phyloP scores from a whole-genome alignment of 2,329 filamentous ascomycete genomes.

The Camillea tinctor region DNA sequence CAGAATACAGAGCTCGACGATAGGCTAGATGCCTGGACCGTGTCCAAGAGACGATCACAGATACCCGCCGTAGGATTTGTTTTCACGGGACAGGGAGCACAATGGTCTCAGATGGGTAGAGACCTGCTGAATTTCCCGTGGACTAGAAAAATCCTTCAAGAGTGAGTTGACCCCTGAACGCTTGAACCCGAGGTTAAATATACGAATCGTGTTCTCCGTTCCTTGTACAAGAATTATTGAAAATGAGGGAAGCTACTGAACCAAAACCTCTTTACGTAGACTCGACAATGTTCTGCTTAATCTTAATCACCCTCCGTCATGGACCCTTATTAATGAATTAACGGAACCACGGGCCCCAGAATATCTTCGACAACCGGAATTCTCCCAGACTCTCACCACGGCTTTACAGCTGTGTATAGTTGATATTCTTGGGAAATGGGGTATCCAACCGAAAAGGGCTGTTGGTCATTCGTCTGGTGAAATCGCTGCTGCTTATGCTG shows the following conservation, averaged over 20 bases:
- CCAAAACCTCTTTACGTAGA: no score
- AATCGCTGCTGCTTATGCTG: conserved; percentile 18
- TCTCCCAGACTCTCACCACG: conserved; percentile 21
- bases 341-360: conserved; percentile 10
- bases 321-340: conserved; percentile 24
- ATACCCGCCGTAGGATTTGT: conserved; percentile 9
- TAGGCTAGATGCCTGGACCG: no score
- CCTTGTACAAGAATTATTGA: no score
- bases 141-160: conserved; percentile 6
- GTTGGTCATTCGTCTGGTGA: conserved; percentile 26
- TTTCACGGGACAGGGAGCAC: conserved; percentile 27
- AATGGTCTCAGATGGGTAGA: conserved; percentile 26
- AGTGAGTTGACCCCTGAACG: no score
- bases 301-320: conserved; percentile 18
- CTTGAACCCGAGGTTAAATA: no score
- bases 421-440: conserved; percentile 10
- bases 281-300: no score
- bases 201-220: no score
- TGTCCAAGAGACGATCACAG: conserved; percentile 1
- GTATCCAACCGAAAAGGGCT: conserved; percentile 4
- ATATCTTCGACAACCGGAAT: conserved; percentile 17
- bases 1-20: not conserved
- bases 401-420: conserved; percentile 15
- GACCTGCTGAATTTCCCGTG: conserved; percentile 10
- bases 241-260: no score